Evolutionary conservation across 148 eudicot species (phyloP).

Genomic region (Rhododendron mucronatum): DNA sequence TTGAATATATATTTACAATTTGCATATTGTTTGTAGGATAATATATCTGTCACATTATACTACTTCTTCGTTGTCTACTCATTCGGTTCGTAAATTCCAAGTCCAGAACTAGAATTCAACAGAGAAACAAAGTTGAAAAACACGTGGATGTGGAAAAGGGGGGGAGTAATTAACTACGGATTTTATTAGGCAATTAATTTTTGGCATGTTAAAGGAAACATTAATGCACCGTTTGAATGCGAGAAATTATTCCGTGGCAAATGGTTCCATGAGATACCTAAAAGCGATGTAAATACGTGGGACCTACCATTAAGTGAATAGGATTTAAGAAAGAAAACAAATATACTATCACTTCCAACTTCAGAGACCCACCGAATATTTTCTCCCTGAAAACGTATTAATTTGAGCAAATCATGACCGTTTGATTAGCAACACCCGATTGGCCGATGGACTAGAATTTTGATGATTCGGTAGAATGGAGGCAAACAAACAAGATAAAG

Average conservation of each 20-base stretch:
- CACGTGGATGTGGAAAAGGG: constrained; percentile 14
- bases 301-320: background rate
- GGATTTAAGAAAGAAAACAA: background rate
- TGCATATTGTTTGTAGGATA: background rate
- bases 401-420: background rate
- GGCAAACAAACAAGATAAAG: background rate
- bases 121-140: background rate
- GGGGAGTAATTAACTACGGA: background rate
- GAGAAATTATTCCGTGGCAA: background rate
- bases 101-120: background rate
- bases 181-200: constrained; percentile 5
- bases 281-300: background rate
- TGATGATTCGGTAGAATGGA: background rate
- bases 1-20: background rate
- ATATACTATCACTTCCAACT: background rate
- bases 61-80: background rate
- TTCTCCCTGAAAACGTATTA: background rate
- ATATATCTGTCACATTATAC: background rate
- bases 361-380: background rate
- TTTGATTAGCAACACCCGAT: background rate
- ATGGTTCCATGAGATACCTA: background rate
- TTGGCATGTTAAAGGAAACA: constrained; percentile 3
- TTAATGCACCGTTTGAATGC: constrained; percentile 6
- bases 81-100: background rate
- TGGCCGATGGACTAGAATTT: background rate